Base-by-base conservation (phyloP, 306 rosid genomes). In the Citrullus amarus region DNA sequence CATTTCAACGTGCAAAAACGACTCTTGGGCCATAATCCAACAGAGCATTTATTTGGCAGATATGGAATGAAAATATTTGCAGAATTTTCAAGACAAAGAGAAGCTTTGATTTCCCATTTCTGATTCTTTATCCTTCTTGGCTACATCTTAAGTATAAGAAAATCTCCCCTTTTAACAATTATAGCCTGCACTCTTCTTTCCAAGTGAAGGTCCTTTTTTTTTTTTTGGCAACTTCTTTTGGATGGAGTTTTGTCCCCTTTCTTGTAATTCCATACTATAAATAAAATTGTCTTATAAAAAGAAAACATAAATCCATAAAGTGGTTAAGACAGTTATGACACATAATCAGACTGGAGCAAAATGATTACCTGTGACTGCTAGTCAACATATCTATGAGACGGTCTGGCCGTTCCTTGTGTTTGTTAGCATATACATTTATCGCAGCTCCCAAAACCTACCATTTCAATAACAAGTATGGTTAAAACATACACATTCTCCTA, bases 381-480 rank as follows among this genome's bases (percentile, higher is more conserved):
- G 95, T 91, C 83, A 95, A 82, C 98, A 95, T 92, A 91, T 95
- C 98, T 67, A 92, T 95, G 66, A 95, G 95, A 86, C 98, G 97
- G 75, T 92, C 97, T 36, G 98, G 96, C 65, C 98, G 98, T 78
- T 95, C 98, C 86, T 95, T 95, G 88, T 95, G 98, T 84, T 89
- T 95, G 74, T 95, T 95, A 80, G 98, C 98, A 88, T 92, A 95
- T 80, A 95, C 96, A 79, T 92, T 95, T 85, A 95, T 91, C 25
- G 98, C 93, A 81, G 97, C 98, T 77, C 97, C 98, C 88, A 95
- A 84, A 20, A 95, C 98, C 98, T 95, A 85, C 80, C 30, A 43
- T 32, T 20, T 15, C 18, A 83, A 76, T 2, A 11, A 75, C 77
- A 81, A 54, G 36, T 12, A 44, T 69, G 38, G 36, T 50, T 25